Base-by-base conservation (phyloP, 2,329 filamentous ascomycete species). In the Dactylellina haptotyla region DNA sequence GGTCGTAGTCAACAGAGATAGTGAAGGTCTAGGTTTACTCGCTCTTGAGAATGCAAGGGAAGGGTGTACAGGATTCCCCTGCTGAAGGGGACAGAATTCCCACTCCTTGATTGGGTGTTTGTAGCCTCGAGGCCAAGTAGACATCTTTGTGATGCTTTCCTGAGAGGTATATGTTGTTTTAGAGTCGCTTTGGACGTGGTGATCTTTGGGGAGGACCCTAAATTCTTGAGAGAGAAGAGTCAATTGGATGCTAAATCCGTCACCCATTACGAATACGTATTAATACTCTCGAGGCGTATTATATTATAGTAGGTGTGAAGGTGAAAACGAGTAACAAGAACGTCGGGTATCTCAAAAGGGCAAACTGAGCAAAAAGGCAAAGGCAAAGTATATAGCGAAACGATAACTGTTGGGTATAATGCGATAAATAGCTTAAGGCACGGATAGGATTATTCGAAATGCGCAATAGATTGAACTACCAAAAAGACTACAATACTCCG, bases 71-170 rank as follows among this genome's bases (percentile, higher is more conserved):
- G 66, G 43, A 20, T 62, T 28, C 12, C 57, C 65, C 18, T 69
- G 64, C 25, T 72, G 58, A 14, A 72, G 39, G 2, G 67, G 67
- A 25, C 67, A 72, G 41, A 72, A 72, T 25, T 72, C 58, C 67
- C 67, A 72, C 48, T 72, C 67, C 10, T 61, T 39, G n/a, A 64
- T 59, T 6, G 67, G 67, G 18, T 72, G 67, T 14, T 56, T 64
- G n/a, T 64, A 65, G 10, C 67, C 67, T n/a, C 54, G 46, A 6
- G 67, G 59, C 59, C 67, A 64, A 39, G 67, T 64, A n/a, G 66
- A 50, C 39, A 64, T 57, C n/a, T 12, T 57, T 39, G 9, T n/a
- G 20, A 4, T 18, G 12, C 6, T 54, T 26, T 30, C 34, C 16
- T n/a, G 50, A n/a, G 28, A 20, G 2, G 30, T 3, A 39, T 4